Evolutionary conservation across 495 filamentous ascomycete species (phyloP), one percentile per base, ranked within the genome.

Genomic region (Podospora anserina): DNA sequence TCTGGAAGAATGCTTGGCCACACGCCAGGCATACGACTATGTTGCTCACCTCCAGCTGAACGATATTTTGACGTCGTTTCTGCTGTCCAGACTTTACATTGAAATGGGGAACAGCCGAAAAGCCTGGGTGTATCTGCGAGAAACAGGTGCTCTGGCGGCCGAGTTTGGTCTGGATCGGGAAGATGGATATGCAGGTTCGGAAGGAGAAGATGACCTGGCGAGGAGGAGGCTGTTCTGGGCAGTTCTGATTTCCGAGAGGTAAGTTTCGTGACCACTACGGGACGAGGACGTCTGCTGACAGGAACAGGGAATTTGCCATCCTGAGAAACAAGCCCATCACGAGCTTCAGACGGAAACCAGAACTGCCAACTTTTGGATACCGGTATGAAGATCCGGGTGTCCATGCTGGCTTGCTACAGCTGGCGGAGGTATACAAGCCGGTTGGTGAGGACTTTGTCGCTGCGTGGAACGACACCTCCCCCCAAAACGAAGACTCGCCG

Each of bases 51-150:
- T 72, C 58, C 71, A 75, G 0, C 62, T 78, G 11, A 67, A 67
- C 16, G 74, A 76, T 27, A 71, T 80, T 34, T 73, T 78, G 16
- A 74, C 77, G 16, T 80, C 78, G 11, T 78, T 78, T 69, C 76
- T 75, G 61, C 66, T 80, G 53, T 73, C 71, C 5, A 76, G 73
- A 19, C 76, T 77, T 0, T 78, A 76, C 62, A 78, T 80, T 65
- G 78, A 80, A 68, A 73, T 78, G 11, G 75, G 76, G 49, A 70
- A 78, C 39, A 67, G 66, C 44, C 61, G 69, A 19, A 80, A 80
- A 61, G 75, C 85, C 7, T 90, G 88, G 86, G 84, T 85, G 62
- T 89, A 89, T 69, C 74, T 90, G n/a, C 82, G 87, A 53, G 87
- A 91, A 73, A 82, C 87, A 1, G 84, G 84, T 26, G 85, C 85